phyloP scores from a whole-genome alignment of 2,329 filamentous ascomycete genomes.

The Ilyonectria robusta region DNA sequence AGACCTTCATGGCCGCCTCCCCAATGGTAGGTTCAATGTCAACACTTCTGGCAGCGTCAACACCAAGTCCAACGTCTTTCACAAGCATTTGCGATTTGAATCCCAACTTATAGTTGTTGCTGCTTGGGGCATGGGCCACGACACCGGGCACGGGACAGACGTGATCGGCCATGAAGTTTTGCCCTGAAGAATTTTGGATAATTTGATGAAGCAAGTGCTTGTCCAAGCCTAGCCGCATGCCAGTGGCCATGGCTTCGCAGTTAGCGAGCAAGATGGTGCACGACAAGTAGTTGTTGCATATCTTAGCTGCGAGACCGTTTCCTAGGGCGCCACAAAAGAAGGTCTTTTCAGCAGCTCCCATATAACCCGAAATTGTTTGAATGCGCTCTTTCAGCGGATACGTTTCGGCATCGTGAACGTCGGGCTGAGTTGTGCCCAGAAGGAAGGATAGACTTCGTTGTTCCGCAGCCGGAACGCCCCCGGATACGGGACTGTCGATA shows the following conservation, averaged over 20 bases:
- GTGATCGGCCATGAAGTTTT: background rate
- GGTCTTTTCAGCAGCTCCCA: background rate
- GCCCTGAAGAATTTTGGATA: background rate
- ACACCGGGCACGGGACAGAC: background rate
- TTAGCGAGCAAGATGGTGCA: background rate
- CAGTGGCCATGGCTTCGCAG: background rate
- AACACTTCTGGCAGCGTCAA: background rate
- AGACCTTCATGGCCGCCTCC: background rate
- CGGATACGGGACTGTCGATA: background rate
- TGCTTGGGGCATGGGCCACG: background rate
- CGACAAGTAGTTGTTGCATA: background rate
- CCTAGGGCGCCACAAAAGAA: background rate
- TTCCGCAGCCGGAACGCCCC: background rate
- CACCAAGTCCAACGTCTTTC: background rate
- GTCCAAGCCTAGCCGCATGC: no score
- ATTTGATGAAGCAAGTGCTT: background rate
- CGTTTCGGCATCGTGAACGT: no score
- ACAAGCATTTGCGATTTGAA: background rate
- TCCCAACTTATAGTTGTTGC: background rate
- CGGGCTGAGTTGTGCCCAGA: no score
- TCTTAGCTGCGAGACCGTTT: background rate
- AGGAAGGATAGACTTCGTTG: background rate
- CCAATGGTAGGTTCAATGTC: background rate
- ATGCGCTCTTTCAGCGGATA: no score
- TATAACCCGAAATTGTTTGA: background rate